phyloP scores from a whole-genome alignment of 495 filamentous ascomycete genomes.

The Stereocaulon alpinum region DNA sequence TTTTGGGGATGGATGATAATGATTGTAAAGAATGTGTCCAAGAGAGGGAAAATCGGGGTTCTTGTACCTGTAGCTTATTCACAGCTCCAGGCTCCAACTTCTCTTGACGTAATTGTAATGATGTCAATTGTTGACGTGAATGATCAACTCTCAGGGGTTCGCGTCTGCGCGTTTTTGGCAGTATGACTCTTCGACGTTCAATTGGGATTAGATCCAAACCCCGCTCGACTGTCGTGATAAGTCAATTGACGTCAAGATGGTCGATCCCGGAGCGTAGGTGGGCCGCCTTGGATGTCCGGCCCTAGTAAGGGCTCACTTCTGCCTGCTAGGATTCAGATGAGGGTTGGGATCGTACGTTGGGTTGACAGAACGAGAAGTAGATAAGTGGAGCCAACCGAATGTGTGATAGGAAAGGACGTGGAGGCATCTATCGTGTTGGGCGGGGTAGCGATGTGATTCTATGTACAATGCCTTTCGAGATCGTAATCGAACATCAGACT shows the following conservation, averaged over 20 bases:
- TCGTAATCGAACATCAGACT: neutral
- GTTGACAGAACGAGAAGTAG: neutral
- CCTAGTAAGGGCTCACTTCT: neutral
- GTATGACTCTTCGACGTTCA: neutral
- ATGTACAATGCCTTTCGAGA: neutral
- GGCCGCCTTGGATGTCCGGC: neutral
- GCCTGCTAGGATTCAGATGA: neutral
- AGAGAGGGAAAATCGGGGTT: no score
- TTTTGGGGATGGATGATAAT: neutral
- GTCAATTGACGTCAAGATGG: neutral
- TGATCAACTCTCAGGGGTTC: neutral
- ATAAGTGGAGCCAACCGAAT: neutral
- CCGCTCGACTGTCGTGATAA: neutral
- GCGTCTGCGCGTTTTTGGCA: neutral
- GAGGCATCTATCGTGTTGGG: neutral
- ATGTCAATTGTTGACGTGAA: neutral
- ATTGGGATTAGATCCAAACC: neutral
- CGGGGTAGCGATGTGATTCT: neutral
- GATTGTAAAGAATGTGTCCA: neutral
- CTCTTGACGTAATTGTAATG: slow-evolving; percentile 5
- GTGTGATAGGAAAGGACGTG: neutral
- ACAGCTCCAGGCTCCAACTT: neutral
- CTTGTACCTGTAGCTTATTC: neutral
- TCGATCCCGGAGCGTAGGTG: neutral
- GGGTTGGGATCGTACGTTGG: neutral